Evolutionary conservation across 2,329 filamentous ascomycete species (phyloP), one percentile per base, ranked within the genome.

Genomic region (Colletotrichum eleusines): DNA sequence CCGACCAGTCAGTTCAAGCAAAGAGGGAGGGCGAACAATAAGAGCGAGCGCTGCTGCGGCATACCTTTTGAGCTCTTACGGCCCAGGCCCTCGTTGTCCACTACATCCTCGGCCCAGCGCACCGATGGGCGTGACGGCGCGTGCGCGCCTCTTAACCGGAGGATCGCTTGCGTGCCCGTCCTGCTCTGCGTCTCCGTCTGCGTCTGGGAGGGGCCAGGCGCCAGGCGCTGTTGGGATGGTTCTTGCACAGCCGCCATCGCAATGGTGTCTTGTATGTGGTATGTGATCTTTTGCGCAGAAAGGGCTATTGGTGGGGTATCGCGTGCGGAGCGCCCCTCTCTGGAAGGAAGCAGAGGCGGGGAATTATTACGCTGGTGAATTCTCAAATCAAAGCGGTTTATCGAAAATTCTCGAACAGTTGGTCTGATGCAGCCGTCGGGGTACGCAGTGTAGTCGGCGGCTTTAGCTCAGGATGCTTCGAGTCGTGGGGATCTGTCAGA

Each of bases 61-160:
- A 42, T 80, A 95, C 94, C 93, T 89, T 99, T 99, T 23, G 94
- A 97, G 74, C 90, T 95, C 84, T 98, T 99, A 81, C 93, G 93
- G 9, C 94, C 94, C 80, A 98, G 87, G 5, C 94, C 94, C 81
- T 99, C 96, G 78, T 99, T 99, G 82, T 99, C 95, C 3, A 99
- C 86, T 8, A 98, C 95, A 77, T 94, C 92, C 77, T 96, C 93
- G 8, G 94, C 94, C 96, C 96, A 99, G 80, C 93, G 91, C 66
- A 99, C 96, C 59, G 89, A 90, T 63, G 91, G 86, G 23, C 84
- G 80, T 33, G 82, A 81, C 0, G 83, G 76, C 18, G 78, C 76
- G 67, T 84, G 83, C 1, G 82, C 83, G 54, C 88, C 88, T 51
- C 86, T 83, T 54, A 90, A 81, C 16, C 86, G 86, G 46, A 90